Conservation (phyloP, 2,329 filamentous ascomycete species). For the Celoporthe dispersa region DNA sequence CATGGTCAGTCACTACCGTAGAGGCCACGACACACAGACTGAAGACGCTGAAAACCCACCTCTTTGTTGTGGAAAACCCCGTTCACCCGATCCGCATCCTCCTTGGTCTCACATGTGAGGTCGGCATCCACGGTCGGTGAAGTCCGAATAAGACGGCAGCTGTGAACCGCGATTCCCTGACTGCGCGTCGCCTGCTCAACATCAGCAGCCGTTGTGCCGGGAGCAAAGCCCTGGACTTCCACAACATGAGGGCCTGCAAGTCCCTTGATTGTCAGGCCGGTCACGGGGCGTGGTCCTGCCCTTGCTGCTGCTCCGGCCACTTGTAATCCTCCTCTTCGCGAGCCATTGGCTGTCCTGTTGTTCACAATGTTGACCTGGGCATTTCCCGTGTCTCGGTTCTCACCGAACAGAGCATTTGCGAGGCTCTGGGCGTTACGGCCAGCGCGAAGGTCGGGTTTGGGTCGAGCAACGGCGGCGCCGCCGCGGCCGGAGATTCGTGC, state of each 20-base stretch:
- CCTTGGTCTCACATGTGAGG: constrained; percentile 72
- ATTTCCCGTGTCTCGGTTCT: constrained; percentile 41
- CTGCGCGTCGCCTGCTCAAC: constrained; percentile 82
- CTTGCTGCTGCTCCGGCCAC: constrained; percentile 14
- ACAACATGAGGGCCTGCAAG: constrained; percentile 73
- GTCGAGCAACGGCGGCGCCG: constrained; percentile 35
- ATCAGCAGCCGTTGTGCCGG: constrained; percentile 79
- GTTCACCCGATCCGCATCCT: constrained; percentile 76
- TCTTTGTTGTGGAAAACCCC: constrained; percentile 79
- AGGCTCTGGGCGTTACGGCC: constrained; percentile 46
- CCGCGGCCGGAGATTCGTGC: constrained; percentile 51
- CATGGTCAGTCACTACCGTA: constrained; percentile 3
- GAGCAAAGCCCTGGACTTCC: constrained; percentile 80
- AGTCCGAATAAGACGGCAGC: constrained; percentile 70
- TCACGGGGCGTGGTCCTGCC: constrained; percentile 37
- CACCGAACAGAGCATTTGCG: constrained; percentile 45
- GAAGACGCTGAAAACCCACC: constrained; percentile 51
- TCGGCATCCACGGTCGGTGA: constrained; percentile 77
- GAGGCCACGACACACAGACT: neutral
- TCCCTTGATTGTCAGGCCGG: constrained; percentile 73
- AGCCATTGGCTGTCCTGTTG: constrained; percentile 31
- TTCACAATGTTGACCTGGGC: constrained; percentile 41
- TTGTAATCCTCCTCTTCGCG: constrained; percentile 29
- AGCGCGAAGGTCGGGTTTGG: constrained; percentile 40
- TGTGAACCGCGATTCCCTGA: constrained; percentile 69